These are phyloP conservation scores for Leccinum incarnatum DNA, from an alignment of 768 basidiomycete species.

Conservation along the genomic window DNA sequence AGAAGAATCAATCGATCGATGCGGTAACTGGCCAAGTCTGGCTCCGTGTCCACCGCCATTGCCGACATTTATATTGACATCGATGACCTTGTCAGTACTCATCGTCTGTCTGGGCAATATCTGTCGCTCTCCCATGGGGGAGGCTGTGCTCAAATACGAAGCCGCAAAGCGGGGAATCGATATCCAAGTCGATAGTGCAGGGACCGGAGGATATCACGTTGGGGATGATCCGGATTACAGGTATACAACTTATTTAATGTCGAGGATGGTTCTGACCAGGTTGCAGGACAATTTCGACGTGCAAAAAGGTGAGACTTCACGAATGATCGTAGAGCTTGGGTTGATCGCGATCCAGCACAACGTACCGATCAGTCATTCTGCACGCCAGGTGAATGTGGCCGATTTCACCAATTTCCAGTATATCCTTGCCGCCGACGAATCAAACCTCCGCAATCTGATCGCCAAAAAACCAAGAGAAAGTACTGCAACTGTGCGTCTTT, in stretches of 20 bases:
- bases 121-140: constrained; percentile 90
- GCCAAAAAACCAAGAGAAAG: constrained; percentile 49
- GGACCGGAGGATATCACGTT: constrained; percentile 80
- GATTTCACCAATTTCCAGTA: constrained; percentile 81
- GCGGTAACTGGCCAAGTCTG: background rate
- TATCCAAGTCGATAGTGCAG: constrained; percentile 77
- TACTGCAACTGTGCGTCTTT: constrained; percentile 69
- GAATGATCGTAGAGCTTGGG: background rate
- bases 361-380: constrained; percentile 66
- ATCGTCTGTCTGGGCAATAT: constrained; percentile 84
- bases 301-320: constrained; percentile 53
- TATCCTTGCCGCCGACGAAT: constrained; percentile 82
- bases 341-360: constrained; percentile 48
- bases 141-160: constrained; percentile 75
- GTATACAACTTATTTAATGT: constrained; percentile 36
- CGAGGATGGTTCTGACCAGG: background rate
- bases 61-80: background rate
- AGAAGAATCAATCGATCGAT: constrained; percentile 1
- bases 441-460: constrained; percentile 64
- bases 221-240: constrained; percentile 83
- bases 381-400: constrained; percentile 57
- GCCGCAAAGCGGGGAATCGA: constrained; percentile 65
- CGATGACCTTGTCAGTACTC: constrained; percentile 52
- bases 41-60: background rate
- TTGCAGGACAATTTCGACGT: constrained; percentile 65